Conservation (phyloP, 1,284 basidiomycete species). For the Ustilago sp. region DNA sequence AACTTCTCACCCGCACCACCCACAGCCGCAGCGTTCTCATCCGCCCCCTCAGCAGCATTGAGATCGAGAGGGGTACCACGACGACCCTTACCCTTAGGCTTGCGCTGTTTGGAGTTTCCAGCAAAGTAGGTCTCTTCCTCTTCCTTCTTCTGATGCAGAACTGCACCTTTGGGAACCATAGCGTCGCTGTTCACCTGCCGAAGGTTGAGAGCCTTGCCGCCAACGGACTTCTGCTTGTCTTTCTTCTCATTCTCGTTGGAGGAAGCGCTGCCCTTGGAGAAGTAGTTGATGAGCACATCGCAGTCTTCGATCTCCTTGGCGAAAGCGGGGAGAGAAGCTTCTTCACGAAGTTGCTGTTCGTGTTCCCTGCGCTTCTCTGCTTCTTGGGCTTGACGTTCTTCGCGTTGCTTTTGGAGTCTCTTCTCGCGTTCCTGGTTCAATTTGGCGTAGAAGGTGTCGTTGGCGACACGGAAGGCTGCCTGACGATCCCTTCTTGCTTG, state of each 20-base stretch:
- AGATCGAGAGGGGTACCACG: constrained; percentile 55
- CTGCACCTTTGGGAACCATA: constrained; percentile 74
- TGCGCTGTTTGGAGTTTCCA: constrained; percentile 75
- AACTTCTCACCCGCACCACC: constrained; percentile 72
- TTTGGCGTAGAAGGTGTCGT: constrained; percentile 64
- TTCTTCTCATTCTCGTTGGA: constrained; percentile 37
- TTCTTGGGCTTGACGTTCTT: constrained; percentile 86
- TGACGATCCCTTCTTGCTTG: constrained; percentile 79
- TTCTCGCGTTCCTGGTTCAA: constrained; percentile 67
- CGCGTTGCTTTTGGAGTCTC: constrained; percentile 82
- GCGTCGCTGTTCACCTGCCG: constrained; percentile 81
- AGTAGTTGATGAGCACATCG: constrained; percentile 89
- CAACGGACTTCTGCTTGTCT: constrained; percentile 69
- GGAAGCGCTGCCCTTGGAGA: constrained; percentile 72
- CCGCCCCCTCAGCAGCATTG: constrained; percentile 24
- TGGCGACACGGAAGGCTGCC: constrained; percentile 61
- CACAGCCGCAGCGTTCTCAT: constrained; percentile 42
- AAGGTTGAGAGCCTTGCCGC: constrained; percentile 80
- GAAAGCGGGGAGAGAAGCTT: constrained; percentile 90
- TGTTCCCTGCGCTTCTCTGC: constrained; percentile 84
- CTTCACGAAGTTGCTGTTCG: constrained; percentile 85
- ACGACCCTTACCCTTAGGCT: constrained; percentile 68
- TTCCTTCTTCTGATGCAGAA: constrained; percentile 79
- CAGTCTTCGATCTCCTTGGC: constrained; percentile 96
- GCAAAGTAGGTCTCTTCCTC: constrained; percentile 87